phyloP scores from a whole-genome alignment of 2,329 filamentous ascomycete genomes.

The Exserohilum turcica region DNA sequence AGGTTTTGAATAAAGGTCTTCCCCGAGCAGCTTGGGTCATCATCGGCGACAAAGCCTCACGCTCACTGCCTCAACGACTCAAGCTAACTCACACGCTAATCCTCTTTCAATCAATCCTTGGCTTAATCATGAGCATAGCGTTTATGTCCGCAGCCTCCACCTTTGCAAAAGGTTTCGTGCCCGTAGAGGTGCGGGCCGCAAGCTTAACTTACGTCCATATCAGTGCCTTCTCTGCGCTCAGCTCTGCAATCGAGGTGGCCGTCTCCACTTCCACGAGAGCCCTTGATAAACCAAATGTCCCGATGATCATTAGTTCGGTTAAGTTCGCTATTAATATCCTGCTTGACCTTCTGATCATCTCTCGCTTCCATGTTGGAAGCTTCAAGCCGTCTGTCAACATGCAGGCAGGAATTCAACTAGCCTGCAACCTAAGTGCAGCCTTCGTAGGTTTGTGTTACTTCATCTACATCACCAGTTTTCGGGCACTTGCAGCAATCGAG shows the following conservation, averaged over 20 bases:
- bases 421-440: constrained; percentile 52
- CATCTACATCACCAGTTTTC: constrained; percentile 48
- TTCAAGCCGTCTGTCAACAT: constrained; percentile 64
- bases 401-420: constrained; percentile 67
- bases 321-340: constrained; percentile 71
- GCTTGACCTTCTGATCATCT: constrained; percentile 69
- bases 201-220: constrained; percentile 70
- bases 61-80: constrained; percentile 58
- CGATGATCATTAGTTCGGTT: constrained; percentile 66
- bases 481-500: neutral
- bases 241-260: constrained; percentile 66
- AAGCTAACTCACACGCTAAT: constrained; percentile 66
- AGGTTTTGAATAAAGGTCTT: constrained; percentile 75
- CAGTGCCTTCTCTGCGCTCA: constrained; percentile 65
- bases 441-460: constrained; percentile 65
- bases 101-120: constrained; percentile 60
- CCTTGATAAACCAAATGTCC: constrained; percentile 71
- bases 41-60: constrained; percentile 67
- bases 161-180: constrained; percentile 68
- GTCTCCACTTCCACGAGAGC: constrained; percentile 67
- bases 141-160: constrained; percentile 60
- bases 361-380: constrained; percentile 64
- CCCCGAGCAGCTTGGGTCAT: constrained; percentile 70
- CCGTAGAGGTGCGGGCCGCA: constrained; percentile 59
- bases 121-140: constrained; percentile 63